Conservation (phyloP, 805 yeast genomes). For the Ogataea trehaloabstinens region DNA sequence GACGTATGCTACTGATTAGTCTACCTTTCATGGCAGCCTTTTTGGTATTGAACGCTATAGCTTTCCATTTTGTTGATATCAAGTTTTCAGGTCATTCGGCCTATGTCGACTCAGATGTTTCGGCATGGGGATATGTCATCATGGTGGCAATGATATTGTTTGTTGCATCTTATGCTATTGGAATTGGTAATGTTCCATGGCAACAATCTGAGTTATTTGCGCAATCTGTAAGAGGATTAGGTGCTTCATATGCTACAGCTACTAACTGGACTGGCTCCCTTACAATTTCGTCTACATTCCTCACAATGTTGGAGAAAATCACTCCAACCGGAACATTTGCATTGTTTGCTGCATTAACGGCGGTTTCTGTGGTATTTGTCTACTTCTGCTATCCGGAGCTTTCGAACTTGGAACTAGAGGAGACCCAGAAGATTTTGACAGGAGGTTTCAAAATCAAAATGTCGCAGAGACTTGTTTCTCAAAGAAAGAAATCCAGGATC, state of each 20-base stretch:
- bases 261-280: slow-evolving; percentile 95
- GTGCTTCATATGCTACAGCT: slow-evolving; percentile 87
- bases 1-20: slow-evolving; percentile 74
- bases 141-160: slow-evolving; percentile 81
- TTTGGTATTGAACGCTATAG: slow-evolving; percentile 78
- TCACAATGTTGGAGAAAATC: slow-evolving; percentile 89
- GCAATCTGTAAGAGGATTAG: slow-evolving; percentile 88
- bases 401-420: slow-evolving; percentile 86
- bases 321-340: slow-evolving; percentile 96
- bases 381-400: slow-evolving; percentile 90
- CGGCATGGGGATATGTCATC: slow-evolving; percentile 86
- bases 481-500: slow-evolving; percentile 28
- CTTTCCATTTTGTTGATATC: slow-evolving; percentile 81
- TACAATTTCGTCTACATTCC: slow-evolving; percentile 84
- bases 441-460: slow-evolving; percentile 85
- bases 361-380: slow-evolving; percentile 68
- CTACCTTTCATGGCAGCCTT: slow-evolving; percentile 83
- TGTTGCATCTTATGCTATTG: slow-evolving; percentile 90
- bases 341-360: slow-evolving; percentile 80
- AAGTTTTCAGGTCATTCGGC: slow-evolving; percentile 51
- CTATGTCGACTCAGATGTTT: slow-evolving; percentile 44
- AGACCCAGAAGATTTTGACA: slow-evolving; percentile 75
- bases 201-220: slow-evolving; percentile 95
- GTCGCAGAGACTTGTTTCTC: slow-evolving; percentile 52
- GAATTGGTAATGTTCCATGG: slow-evolving; percentile 98